Percentiles rank a stretch among this genome's conserved stretches.
Evolutionary conservation across 148 eudicot species (phyloP).

Genomic region (Persicaria maculosa): DNA sequence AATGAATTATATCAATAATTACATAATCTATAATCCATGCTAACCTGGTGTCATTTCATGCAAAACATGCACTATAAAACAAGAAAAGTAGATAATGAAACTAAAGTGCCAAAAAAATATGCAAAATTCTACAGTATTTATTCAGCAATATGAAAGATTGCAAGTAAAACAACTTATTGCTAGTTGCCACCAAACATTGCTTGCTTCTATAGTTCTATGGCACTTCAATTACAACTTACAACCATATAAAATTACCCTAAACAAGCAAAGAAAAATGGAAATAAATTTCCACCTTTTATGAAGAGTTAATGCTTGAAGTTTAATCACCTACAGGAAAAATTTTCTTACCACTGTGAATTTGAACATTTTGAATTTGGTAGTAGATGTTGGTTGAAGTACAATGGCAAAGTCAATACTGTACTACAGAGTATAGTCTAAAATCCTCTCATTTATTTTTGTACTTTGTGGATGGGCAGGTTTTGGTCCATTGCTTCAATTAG

Average conservation of each 20-base stretch:
- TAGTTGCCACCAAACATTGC: constrained; percentile 6
- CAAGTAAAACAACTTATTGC: not conserved
- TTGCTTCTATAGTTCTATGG: too few species aligned
- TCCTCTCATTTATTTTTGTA: not conserved
- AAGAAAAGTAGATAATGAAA: not conserved
- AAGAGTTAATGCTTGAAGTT: too few species aligned
- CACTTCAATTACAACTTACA: too few species aligned
- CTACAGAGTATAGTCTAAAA: not conserved
- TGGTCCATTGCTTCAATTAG: constrained; percentile 3
- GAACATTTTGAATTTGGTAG: not conserved
- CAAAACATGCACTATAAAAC: not conserved
- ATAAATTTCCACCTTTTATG: too few species aligned
- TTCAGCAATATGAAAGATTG: not conserved
- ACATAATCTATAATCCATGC: not conserved
- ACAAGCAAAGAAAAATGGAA: too few species aligned
- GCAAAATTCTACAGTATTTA: not conserved
- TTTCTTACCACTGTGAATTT: too few species aligned
- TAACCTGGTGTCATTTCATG: not conserved
- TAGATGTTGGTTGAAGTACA: not conserved
- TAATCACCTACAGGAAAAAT: too few species aligned
- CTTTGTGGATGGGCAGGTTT: not conserved
- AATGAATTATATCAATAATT: not conserved
- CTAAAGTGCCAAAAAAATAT: not conserved
- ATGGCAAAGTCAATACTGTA: not conserved
- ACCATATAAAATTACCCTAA: too few species aligned